A percentile compares a stretch with the other conserved stretches of the same genome.
Evolutionary conservation across 148 eudicot species (phyloP).

Genomic region (Arbutus unedo): DNA sequence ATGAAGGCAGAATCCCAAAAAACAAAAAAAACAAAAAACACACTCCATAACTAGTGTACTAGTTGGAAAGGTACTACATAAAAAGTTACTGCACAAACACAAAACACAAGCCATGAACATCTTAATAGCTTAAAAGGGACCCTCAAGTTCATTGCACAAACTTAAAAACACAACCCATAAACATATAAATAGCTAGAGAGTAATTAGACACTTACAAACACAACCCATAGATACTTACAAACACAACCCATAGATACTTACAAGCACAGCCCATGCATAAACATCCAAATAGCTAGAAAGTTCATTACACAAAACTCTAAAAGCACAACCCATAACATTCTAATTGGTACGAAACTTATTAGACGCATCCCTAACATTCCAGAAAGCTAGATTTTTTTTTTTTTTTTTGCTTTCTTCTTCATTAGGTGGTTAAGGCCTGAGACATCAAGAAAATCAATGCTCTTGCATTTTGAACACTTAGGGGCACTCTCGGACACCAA

Average conservation of each 20-base stretch:
- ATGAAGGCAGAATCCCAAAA: too few relatives aligned
- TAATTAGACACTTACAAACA: not conserved
- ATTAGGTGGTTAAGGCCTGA: too few relatives aligned
- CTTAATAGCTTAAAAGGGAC: not conserved
- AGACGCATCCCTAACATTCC: not conserved
- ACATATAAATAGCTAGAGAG: not conserved
- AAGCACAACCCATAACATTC: not conserved
- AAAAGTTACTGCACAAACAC: not conserved
- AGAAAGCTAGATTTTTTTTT: not conserved
- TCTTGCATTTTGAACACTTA: constrained; percentile 7
- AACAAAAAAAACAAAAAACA: too few relatives aligned
- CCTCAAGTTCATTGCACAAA: not conserved
- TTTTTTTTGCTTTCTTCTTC: not conserved
- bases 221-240: not conserved
- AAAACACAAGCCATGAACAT: not conserved
- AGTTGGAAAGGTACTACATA: too few relatives aligned
- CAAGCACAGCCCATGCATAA: not conserved
- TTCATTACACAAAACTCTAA: not conserved
- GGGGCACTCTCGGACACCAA: constrained; percentile 4
- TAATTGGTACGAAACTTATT: not conserved
- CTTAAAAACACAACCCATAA: not conserved
- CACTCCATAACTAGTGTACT: too few relatives aligned
- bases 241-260: not conserved
- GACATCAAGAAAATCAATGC: not conserved
- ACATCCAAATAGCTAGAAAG: not conserved